Percentiles rank a stretch among this genome's conserved stretches.
Conservation (phyloP, 1,139 yeast genomes). For the Spathaspora sp. region DNA sequence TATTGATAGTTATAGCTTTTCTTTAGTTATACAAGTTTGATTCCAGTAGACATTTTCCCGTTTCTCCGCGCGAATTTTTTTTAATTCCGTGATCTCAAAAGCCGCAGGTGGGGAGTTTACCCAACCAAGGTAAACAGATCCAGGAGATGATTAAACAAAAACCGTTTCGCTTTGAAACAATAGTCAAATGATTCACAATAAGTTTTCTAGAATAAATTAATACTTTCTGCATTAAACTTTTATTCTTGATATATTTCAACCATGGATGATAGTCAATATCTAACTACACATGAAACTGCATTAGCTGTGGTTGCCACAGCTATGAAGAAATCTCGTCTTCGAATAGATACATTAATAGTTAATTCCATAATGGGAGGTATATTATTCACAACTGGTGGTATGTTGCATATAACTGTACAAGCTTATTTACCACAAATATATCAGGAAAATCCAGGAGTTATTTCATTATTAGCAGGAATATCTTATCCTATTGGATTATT, state of each 20-base stretch:
- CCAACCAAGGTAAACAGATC: not conserved
- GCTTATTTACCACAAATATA: conserved; percentile 47
- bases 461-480: conserved; percentile 53
- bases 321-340: conserved; percentile 74
- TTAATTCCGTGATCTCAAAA: not conserved
- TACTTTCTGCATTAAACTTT: too few species aligned
- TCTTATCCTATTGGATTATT: conserved; percentile 70
- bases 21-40: too few species aligned
- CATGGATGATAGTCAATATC: conserved; percentile 52
- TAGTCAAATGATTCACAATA: not conserved
- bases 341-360: conserved; percentile 53
- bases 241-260: too few species aligned
- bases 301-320: conserved; percentile 79
- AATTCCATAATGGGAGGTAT: conserved; percentile 73
- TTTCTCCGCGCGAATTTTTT: not conserved
- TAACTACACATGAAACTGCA: conserved; percentile 78
- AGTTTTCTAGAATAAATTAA: too few species aligned
- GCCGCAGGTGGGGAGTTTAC: not conserved
- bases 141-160: not conserved
- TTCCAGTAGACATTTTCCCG: not conserved
- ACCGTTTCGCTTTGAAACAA: not conserved
- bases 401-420: conserved; percentile 60
- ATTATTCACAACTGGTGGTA: conserved; percentile 69
- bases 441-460: conserved; percentile 51
- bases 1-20: too few species aligned